Conservation (phyloP, 2,329 filamentous ascomycete species). For the Xylariaceae sp. region DNA sequence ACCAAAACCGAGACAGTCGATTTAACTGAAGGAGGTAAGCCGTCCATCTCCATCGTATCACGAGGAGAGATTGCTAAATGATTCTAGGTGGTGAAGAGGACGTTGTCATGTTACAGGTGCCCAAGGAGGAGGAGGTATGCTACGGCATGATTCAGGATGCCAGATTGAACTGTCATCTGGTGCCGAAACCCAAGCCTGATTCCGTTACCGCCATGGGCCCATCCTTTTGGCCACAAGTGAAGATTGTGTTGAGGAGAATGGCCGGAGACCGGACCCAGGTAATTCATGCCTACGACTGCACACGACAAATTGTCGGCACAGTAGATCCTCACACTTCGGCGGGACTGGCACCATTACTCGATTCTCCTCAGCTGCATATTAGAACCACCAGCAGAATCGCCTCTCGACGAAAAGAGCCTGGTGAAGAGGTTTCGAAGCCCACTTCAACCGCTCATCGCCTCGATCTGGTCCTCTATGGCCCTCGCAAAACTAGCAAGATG, state of each 20-base stretch:
- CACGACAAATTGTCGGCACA: conserved; percentile 68
- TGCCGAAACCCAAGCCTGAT: conserved; percentile 66
- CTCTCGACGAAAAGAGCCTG: conserved; percentile 56
- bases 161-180: conserved; percentile 60
- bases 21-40: conserved; percentile 48
- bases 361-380: conserved; percentile 60
- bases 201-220: conserved; percentile 55
- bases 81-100: conserved; percentile 52
- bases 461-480: conserved; percentile 76
- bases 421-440: conserved; percentile 61
- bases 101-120: conserved; percentile 53
- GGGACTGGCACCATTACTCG: conserved; percentile 69
- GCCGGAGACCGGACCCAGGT: conserved; percentile 51
- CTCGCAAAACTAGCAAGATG: conserved; percentile 57
- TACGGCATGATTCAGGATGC: conserved; percentile 72
- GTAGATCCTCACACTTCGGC: conserved; percentile 65
- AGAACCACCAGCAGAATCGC: conserved; percentile 70
- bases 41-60: conserved; percentile 24
- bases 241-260: conserved; percentile 62
- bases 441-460: conserved; percentile 61
- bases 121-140: conserved; percentile 69
- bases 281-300: conserved; percentile 72
- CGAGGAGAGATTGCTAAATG: conserved; percentile 16
- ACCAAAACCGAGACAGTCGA: conserved; percentile 49
- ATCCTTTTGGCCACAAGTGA: conserved; percentile 68